Percentiles rank a stretch among this genome's conserved stretches.
phyloP scores from a whole-genome alignment of 2,329 filamentous ascomycete species.

The Intubia oerlemansii region DNA sequence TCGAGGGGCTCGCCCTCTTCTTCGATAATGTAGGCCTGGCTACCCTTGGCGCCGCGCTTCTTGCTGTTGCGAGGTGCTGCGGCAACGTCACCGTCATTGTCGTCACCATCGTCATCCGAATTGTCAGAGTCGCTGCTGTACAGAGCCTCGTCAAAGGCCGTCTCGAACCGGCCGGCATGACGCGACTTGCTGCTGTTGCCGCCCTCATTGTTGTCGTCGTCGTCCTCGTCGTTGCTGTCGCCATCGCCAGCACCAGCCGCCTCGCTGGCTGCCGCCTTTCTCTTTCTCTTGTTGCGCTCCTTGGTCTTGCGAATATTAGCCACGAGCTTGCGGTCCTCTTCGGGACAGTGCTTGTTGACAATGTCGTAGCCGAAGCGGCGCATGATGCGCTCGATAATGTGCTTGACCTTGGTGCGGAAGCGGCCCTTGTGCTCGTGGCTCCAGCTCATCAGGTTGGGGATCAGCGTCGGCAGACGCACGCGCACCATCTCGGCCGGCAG shows the following conservation, averaged over 20 bases:
- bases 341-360: conserved; percentile 63
- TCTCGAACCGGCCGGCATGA: conserved; percentile 68
- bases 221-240: conserved; percentile 24
- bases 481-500: conserved; percentile 61
- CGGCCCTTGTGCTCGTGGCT: conserved; percentile 96
- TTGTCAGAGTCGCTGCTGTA: conserved; percentile 49
- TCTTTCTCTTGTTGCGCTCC: conserved; percentile 78
- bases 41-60: conserved; percentile 32
- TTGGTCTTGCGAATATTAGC: conserved; percentile 89
- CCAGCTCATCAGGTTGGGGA: conserved; percentile 88
- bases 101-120: conserved; percentile 20
- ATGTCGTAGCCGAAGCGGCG: conserved; percentile 69
- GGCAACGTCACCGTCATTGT: not conserved
- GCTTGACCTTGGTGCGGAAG: conserved; percentile 93
- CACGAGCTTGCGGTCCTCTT: conserved; percentile 74
- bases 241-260: conserved; percentile 19
- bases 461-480: conserved; percentile 51
- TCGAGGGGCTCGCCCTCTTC: conserved; percentile 90
- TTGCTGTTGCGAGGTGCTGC: conserved; percentile 12
- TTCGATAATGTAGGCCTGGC: conserved; percentile 74
- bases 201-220: conserved; percentile 32
- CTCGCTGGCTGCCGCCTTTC: conserved; percentile 42
- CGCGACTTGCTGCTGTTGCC: conserved; percentile 25
- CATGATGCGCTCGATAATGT: conserved; percentile 88
- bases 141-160: conserved; percentile 88